A percentile compares a stretch with the other conserved stretches of the same genome.
phyloP scores from a whole-genome alignment of 805 yeast genomes.

The Hyphopichia homilentoma region DNA sequence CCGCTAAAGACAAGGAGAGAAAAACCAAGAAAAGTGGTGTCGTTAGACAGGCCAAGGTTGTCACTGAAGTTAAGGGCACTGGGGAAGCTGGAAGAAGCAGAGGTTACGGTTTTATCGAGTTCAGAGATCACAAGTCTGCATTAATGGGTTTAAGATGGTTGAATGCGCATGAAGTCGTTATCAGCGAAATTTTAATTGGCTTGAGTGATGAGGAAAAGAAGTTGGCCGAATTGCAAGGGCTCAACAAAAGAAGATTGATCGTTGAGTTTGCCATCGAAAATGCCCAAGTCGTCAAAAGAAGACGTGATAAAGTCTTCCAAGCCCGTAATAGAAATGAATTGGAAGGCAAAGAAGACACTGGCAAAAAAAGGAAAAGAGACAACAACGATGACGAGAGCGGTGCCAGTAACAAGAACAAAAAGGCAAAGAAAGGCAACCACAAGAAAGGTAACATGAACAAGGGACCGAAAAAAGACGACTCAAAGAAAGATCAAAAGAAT shows the following conservation, averaged over 20 bases:
- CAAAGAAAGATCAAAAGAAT: conserved; percentile 13
- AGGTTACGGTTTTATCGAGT: conserved; percentile 96
- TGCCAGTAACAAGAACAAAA: conserved; percentile 20
- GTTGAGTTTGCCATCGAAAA: conserved; percentile 96
- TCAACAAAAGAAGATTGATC: conserved; percentile 69
- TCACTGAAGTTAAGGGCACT: conserved; percentile 86
- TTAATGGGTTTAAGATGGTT: conserved; percentile 96
- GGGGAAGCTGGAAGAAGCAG: conserved; percentile 87
- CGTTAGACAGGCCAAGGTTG: conserved; percentile 88
- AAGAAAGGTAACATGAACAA: conserved; percentile 46
- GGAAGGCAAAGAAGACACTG: conserved; percentile 6
- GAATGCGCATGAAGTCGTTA: conserved; percentile 83
- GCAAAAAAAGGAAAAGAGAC: conserved; percentile 23
- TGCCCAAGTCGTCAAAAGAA: conserved; percentile 88
- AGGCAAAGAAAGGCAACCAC: conserved; percentile 24
- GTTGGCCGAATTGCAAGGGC: conserved; percentile 48
- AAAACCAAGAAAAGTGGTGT: conserved; percentile 80
- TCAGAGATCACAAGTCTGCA: conserved; percentile 86
- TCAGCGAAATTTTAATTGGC: conserved; percentile 69
- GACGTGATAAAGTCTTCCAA: conserved; percentile 61
- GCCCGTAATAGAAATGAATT: conserved; percentile 30
- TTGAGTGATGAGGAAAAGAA: conserved; percentile 64
- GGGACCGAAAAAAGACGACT: conserved; percentile 13
- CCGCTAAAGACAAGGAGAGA: conserved; percentile 43
- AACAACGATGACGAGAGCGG: conserved; percentile 12